Evolutionary conservation across 2,329 filamentous ascomycete genomes (phyloP), one percentile per base, ranked within the genome.

Genomic region (Colletotrichum sp.): DNA sequence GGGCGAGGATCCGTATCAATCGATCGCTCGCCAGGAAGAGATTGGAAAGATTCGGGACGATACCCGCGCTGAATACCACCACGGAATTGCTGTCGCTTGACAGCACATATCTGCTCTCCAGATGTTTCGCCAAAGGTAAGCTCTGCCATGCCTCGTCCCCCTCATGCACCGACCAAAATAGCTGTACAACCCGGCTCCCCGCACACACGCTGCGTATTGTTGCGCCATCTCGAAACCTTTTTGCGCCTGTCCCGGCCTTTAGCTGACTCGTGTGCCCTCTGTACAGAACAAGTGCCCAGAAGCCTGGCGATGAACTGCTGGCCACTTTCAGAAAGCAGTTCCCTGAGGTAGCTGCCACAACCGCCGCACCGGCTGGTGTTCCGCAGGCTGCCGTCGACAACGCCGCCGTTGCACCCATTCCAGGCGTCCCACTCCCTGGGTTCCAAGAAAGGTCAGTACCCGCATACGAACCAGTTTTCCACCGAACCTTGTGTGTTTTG

Each of bases 271-370:
- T 64, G 28, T 68, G 52, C 34, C 26, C 60, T 15, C 49, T 63
- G 13, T 70, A 79, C 65, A 95, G 93, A 86, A 95, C 91, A 82
- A 95, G 92, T 84, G 93, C 94, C 72, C 95, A 96, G 85, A 98
- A 98, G 88, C 96, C 96, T 72, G 93, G 92, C 84, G 94, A 96
- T 83, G 95, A 96, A 81, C 90, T 98, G 82, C 93, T 97, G 84
- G 93, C 93, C 85, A 93, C 92, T 84, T 98, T 98, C 87, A 95
- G 95, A 84, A 92, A 95, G 81, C 93, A 92, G 79, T 98, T 98
- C 82, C 94, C 95, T 63, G 92, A 96, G 80, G 88, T 98, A 77
- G 87, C 90, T 72, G 87, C 90, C 69, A 88, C 89, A 75, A 87
- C 87, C 79, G 83, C 89, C 39, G 80, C 80, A 81, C 87, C 79